Base-by-base conservation (phyloP, 2,329 filamentous ascomycete genomes). In the Pseudogymnoascus sp. region DNA sequence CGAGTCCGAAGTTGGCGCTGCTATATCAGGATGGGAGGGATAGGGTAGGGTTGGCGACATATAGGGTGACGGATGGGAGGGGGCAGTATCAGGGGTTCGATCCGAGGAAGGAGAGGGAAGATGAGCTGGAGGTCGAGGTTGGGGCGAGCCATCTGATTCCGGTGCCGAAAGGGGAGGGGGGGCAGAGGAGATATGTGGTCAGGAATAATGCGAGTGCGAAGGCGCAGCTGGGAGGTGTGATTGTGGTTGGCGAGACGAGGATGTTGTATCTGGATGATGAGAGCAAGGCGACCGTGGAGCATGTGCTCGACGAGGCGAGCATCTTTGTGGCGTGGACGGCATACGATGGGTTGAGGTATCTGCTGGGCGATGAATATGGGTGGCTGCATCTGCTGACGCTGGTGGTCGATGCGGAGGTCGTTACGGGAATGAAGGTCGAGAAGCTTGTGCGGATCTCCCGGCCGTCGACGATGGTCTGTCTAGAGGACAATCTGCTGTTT, bases 321-420 rank as follows among this genome's bases (percentile, higher is more conserved):
- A 87, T 96, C 37, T 97, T 96, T 69, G 88, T 95, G n/a, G 86
- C 91, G 1, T 99, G 93, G 93, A 89, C 90, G 66, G 85, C 88
- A 70, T 86, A 95, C 61, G 90, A 97, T 70, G 85, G 86, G 24
- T 87, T 88, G 40, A 83, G 88, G 70, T 97, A 92, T 77, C 80
- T 97, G n/a, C 77, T 99, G 2, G 92, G 89, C 1, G 95, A 99
- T 72, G 92, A 97, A 69, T 97, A 95, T 72, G 93, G 95, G 14
- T 84, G 83, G 60, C 75, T 99, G 24, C 92, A 93, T 72, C 79
- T 97, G n/a, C 78, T 99, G 38, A 91, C 91, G 73, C 84, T 99
- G 11, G 75, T 89, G 13, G 81, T 91, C 1, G 80, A 81, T 8
- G 80, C 84, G 3, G 59, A 61, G 14, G 83, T 86, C 14, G 90